Percentiles rank a stretch among this genome's conserved stretches.
These are phyloP conservation scores for Fusarium sp. DNA, from an alignment of 2,329 filamentous ascomycete genomes.

Conservation along the genomic window DNA sequence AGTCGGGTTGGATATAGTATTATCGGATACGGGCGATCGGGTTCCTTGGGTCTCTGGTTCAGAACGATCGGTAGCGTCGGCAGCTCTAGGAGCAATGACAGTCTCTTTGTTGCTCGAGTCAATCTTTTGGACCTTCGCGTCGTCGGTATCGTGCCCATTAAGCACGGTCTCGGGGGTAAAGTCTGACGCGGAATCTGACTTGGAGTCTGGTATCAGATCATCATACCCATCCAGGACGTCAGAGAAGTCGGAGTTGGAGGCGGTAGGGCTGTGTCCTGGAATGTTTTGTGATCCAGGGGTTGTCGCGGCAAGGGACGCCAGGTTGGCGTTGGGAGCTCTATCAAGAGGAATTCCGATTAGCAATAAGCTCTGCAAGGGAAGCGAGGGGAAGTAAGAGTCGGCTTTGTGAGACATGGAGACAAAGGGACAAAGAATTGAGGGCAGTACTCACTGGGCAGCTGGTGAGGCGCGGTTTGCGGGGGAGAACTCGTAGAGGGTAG, in stretches of 20 bases:
- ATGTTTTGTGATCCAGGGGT: slow-evolving; percentile 56
- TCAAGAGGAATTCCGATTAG: slow-evolving; percentile 50
- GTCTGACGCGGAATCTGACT: slow-evolving; percentile 49
- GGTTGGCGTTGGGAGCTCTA: slow-evolving; percentile 48
- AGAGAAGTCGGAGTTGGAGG: slow-evolving; percentile 60
- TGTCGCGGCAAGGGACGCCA: slow-evolving; percentile 45
- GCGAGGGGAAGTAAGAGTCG: slow-evolving; percentile 12
- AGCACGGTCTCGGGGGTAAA: slow-evolving; percentile 47
- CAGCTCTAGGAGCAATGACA: slow-evolving; percentile 16
- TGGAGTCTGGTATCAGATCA: slow-evolving; percentile 58
- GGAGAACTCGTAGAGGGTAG: slow-evolving; percentile 74
- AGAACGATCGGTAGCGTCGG: slow-evolving; percentile 25
- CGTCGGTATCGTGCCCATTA: slow-evolving; percentile 48
- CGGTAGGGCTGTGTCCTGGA: slow-evolving; percentile 60
- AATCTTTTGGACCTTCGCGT: slow-evolving; percentile 45
- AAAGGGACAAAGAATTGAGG: slow-evolving; percentile 17
- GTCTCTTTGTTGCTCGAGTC: slow-evolving; percentile 46
- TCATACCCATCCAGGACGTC: slow-evolving; percentile 62
- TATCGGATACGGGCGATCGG: slow-evolving; percentile 49
- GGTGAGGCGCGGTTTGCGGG: slow-evolving; percentile 41
- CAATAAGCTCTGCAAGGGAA: slow-evolving; percentile 26
- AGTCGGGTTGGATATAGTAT: slow-evolving; percentile 57
- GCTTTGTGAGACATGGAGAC: slow-evolving; percentile 22
- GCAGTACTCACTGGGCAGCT: slow-evolving; percentile 50
- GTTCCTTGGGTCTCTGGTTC: slow-evolving; percentile 51